Evolutionary conservation across 2,329 filamentous ascomycete species (phyloP).

Genomic region (Myriangium duriaei): DNA sequence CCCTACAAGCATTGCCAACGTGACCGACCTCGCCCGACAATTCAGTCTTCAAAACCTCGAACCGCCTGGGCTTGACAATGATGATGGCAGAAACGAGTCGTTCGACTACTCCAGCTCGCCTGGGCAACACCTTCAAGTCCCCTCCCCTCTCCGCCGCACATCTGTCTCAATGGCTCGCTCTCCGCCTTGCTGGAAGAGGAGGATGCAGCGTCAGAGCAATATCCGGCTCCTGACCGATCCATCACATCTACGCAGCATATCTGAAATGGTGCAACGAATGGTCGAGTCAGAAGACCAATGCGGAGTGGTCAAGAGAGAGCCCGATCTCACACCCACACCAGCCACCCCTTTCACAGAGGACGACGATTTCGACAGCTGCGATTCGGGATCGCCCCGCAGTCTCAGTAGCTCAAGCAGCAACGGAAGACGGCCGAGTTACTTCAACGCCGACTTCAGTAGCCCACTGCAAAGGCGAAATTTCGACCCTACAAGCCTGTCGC

Average conservation of each 20-base stretch:
- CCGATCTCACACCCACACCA: slow-evolving; percentile 5
- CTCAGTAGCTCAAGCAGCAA: slow-evolving; percentile 10
- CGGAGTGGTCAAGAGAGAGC: slow-evolving; percentile 10
- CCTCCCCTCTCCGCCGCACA: slow-evolving; percentile 13
- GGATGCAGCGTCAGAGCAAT: slow-evolving; percentile 26
- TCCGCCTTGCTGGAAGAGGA: slow-evolving; percentile 9
- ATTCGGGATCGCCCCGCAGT: slow-evolving; percentile 9
- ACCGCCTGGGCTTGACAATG: slow-evolving; percentile 11
- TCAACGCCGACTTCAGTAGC: slow-evolving; percentile 7
- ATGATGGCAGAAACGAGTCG: slow-evolving; percentile 13
- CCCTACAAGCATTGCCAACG: slow-evolving; percentile 18
- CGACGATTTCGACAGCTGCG: slow-evolving; percentile 12
- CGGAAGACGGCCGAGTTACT: slow-evolving; percentile 10
- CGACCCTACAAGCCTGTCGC: slow-evolving; percentile 9
- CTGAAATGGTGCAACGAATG: slow-evolving; percentile 27
- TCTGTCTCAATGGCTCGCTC: slow-evolving; percentile 17
- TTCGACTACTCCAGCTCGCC: slow-evolving; percentile 18
- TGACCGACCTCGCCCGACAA: slow-evolving; percentile 24
- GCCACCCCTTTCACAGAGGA: slow-evolving; percentile 6
- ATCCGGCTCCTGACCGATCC: slow-evolving; percentile 24
- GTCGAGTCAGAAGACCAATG: slow-evolving; percentile 26
- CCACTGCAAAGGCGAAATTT: slow-evolving; percentile 3
- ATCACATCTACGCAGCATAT: slow-evolving; percentile 25
- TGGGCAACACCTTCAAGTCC: slow-evolving; percentile 16
- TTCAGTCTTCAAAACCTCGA: slow-evolving; percentile 24